phyloP scores from a whole-genome alignment of 805 yeast species.

The Peterozyma xylosa region DNA sequence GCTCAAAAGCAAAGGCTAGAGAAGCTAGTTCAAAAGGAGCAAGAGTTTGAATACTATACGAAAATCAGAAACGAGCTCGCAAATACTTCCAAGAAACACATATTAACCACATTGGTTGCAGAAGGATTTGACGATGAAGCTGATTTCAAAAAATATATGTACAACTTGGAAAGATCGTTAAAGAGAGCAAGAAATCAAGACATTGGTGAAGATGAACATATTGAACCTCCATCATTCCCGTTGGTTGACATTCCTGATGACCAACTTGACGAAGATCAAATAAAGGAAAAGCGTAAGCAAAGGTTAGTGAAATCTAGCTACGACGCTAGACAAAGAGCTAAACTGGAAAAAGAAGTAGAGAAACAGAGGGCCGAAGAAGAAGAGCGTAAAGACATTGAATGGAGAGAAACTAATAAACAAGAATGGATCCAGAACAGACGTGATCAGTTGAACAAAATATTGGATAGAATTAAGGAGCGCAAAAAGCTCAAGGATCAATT shows the following conservation, averaged over 20 bases:
- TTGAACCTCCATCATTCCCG: slow-evolving; percentile 55
- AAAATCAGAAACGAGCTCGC: slow-evolving; percentile 46
- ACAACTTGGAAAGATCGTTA: slow-evolving; percentile 59
- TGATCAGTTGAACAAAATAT: slow-evolving; percentile 45
- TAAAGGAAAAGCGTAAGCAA: slow-evolving; percentile 84
- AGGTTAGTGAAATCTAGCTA: slow-evolving; percentile 74
- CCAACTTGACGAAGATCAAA: slow-evolving; percentile 67
- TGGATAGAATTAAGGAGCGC: slow-evolving; percentile 60
- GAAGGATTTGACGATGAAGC: slow-evolving; percentile 76
- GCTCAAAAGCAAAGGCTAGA: slow-evolving; percentile 81
- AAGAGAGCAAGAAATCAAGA: slow-evolving; percentile 61
- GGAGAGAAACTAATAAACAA: slow-evolving; percentile 67
- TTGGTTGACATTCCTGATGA: slow-evolving; percentile 80
- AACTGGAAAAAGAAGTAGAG: slow-evolving; percentile 67
- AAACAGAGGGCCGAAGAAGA: slow-evolving; percentile 52
- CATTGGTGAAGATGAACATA: slow-evolving; percentile 46
- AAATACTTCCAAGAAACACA: slow-evolving; percentile 42
- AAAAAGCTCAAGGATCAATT: slow-evolving; percentile 67
- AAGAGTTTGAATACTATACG: slow-evolving; percentile 68
- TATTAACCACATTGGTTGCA: slow-evolving; percentile 45
- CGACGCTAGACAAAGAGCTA: slow-evolving; percentile 82
- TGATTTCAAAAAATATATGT: slow-evolving; percentile 62
- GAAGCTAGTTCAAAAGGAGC: slow-evolving; percentile 70
- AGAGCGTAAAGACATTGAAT: slow-evolving; percentile 59
- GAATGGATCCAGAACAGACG: slow-evolving; percentile 80